A percentile compares a stretch with the other conserved stretches of the same genome.
Evolutionary conservation across 179 eudicot genomes (phyloP).

Genomic region (Dionaea muscipula): DNA sequence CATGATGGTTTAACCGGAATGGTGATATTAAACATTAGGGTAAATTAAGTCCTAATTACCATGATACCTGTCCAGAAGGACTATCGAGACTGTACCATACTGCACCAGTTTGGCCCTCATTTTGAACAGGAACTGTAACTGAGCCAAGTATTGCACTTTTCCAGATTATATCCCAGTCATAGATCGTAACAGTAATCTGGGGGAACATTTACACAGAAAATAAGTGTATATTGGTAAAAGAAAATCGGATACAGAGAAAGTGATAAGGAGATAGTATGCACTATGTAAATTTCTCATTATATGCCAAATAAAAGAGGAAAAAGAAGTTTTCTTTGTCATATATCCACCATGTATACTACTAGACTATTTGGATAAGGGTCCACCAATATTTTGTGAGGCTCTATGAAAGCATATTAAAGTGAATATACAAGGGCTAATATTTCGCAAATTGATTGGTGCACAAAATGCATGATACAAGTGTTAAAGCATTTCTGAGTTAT

Average conservation of each 20-base stretch:
- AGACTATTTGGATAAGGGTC: no score
- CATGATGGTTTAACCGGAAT: not conserved
- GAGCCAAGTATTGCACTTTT: conserved; percentile 93
- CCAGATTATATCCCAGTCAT: conserved; percentile 96
- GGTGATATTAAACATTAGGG: not conserved
- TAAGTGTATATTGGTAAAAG: not conserved
- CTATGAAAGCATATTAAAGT: no score
- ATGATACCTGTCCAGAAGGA: conserved; percentile 71
- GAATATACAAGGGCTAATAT: not conserved
- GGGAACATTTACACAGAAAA: conserved; percentile 13
- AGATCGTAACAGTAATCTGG: conserved; percentile 77
- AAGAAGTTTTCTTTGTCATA: no score
- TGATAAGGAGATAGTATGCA: not conserved
- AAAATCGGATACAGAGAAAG: not conserved
- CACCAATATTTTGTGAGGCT: no score
- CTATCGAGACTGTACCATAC: conserved; percentile 71
- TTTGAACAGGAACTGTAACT: conserved; percentile 53
- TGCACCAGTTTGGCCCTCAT: conserved; percentile 68
- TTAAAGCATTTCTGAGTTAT: not conserved
- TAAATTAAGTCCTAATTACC: not conserved
- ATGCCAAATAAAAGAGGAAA: no score
- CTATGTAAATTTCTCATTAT: not conserved
- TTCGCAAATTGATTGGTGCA: not conserved
- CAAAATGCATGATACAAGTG: not conserved
- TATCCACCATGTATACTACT: no score